phyloP scores from a whole-genome alignment of 2,329 filamentous ascomycete species.

The Xylaria polymorpha region DNA sequence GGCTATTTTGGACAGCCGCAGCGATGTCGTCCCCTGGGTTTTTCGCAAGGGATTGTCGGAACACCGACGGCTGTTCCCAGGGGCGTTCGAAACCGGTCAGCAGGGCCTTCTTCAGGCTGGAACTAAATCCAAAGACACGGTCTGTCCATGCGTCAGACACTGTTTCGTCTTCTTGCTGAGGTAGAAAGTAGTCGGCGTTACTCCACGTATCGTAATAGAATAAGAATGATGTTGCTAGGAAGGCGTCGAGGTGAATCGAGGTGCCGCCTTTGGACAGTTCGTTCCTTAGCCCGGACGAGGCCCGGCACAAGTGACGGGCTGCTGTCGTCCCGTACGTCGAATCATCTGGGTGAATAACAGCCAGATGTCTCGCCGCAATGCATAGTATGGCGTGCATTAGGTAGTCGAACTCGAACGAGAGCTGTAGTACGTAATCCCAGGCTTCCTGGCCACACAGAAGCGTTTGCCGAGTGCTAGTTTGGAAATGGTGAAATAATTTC shows the following conservation, averaged over 20 bases:
- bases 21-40: constrained; percentile 8
- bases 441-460: constrained; percentile 36
- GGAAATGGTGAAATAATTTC: constrained; percentile 45
- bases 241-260: constrained; percentile 40
- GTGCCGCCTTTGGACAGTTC: constrained; percentile 32
- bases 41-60: constrained; percentile 9
- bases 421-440: constrained; percentile 39
- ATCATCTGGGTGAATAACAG: constrained; percentile 26
- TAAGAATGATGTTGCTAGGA: constrained; percentile 42
- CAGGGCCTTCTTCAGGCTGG: constrained; percentile 42
- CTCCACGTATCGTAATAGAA: constrained; percentile 44
- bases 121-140: constrained; percentile 42
- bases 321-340: not conserved
- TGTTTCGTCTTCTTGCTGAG: not conserved
- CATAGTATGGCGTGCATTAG: constrained; percentile 42
- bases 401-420: constrained; percentile 43
- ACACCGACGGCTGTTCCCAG: constrained; percentile 23
- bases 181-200: constrained; percentile 33
- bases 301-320: constrained; percentile 2
- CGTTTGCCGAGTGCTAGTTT: constrained; percentile 38
- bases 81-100: constrained; percentile 36
- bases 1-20: not conserved
- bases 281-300: constrained; percentile 7
- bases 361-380: constrained; percentile 43
- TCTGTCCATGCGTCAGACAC: constrained; percentile 32